phyloP scores from a whole-genome alignment of 23 red algal species.

The Chondrus crispus region DNA sequence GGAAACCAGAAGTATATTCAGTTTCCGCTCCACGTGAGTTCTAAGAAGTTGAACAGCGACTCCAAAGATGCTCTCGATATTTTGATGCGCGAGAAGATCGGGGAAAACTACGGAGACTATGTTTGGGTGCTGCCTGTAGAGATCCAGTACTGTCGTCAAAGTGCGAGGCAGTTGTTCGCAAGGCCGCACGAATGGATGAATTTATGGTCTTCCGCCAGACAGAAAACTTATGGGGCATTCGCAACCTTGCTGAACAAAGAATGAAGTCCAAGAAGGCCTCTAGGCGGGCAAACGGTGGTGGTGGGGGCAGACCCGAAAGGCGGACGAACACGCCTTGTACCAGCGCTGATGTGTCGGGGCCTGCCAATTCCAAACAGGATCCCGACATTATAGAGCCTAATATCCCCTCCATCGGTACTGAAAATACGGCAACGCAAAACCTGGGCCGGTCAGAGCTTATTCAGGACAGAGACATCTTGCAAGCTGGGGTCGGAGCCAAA shows the following conservation, averaged over 20 bases:
- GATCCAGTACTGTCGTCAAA: neutral
- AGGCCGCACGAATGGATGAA: neutral
- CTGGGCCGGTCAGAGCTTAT: too few relatives aligned
- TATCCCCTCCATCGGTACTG: too few relatives aligned
- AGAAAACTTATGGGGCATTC: neutral
- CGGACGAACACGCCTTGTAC: too few relatives aligned
- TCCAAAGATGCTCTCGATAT: neutral
- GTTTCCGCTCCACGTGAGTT: neutral
- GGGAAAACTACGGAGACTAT: neutral
- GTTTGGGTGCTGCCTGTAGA: neutral
- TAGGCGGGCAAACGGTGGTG: too few relatives aligned
- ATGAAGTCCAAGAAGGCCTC: slow-evolving; percentile 6
- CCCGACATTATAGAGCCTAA: too few relatives aligned
- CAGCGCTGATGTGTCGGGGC: too few relatives aligned
- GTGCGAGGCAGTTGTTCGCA: neutral
- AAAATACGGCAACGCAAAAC: too few relatives aligned
- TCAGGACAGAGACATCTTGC: too few relatives aligned
- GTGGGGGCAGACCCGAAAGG: too few relatives aligned
- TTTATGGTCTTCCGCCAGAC: neutral
- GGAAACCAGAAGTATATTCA: neutral
- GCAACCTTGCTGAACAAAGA: neutral
- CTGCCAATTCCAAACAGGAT: too few relatives aligned
- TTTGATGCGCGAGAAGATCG: neutral
- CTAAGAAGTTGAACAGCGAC: slow-evolving; percentile 3
- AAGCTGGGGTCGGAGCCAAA: too few relatives aligned